phyloP scores from a whole-genome alignment of 768 basidiomycete genomes.

The Lentinula aciculospora region DNA sequence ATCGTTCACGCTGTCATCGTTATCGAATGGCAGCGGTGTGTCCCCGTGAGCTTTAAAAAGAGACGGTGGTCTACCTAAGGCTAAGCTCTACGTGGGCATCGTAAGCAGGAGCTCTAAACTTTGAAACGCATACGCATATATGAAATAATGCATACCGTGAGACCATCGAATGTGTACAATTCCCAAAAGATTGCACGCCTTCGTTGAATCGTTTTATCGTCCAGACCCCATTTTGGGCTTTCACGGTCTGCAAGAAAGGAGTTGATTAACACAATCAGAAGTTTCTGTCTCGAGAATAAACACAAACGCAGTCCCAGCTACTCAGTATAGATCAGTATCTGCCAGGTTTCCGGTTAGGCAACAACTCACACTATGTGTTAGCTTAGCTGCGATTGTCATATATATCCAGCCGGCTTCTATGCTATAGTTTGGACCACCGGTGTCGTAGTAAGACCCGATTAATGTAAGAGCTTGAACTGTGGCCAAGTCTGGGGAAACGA shows the following conservation, averaged over 20 bases:
- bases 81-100: slow-evolving; percentile 20
- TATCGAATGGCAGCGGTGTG: slow-evolving; percentile 28
- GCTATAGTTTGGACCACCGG: slow-evolving; percentile 14
- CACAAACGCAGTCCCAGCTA: slow-evolving; percentile 1
- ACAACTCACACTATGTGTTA: slow-evolving; percentile 25
- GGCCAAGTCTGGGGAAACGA: slow-evolving; percentile 6
- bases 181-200: slow-evolving; percentile 45
- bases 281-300: not conserved
- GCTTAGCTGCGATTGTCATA: slow-evolving; percentile 22
- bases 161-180: slow-evolving; percentile 30
- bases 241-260: slow-evolving; percentile 33
- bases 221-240: slow-evolving; percentile 35
- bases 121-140: not conserved
- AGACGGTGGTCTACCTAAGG: slow-evolving; percentile 29
- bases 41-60: slow-evolving; percentile 26
- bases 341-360: too few species aligned
- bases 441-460: slow-evolving; percentile 9
- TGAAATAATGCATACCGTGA: slow-evolving; percentile 30
- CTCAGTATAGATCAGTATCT: not conserved
- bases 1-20: slow-evolving; percentile 9
- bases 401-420: slow-evolving; percentile 27
- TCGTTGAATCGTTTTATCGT: slow-evolving; percentile 29
- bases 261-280: not conserved
- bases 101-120: not conserved
- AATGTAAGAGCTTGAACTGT: slow-evolving; percentile 15